Evolutionary conservation across 805 yeast species (phyloP), one percentile per base, ranked within the genome.

Genomic region (Starmerella apicola): DNA sequence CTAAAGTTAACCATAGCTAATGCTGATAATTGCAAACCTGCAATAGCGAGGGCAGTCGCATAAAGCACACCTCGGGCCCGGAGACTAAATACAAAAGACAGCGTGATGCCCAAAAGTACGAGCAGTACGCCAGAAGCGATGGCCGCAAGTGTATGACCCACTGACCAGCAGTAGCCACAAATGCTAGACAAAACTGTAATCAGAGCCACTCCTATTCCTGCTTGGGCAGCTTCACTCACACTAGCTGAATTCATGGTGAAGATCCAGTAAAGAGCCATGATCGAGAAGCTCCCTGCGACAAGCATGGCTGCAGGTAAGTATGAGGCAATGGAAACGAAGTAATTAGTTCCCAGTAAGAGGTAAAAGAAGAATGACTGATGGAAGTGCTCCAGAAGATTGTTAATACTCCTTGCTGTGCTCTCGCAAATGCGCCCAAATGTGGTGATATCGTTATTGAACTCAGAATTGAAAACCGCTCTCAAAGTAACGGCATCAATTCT

Each of bases 291-390:
- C 3, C 72, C 68, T 1, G 91, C 80, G 4, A 81, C 60, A 5
- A 81, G 62, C 35, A 79, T 77, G 0, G 93, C 94, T 3, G 88
- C 67, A 1, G 97, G 97, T 37, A 91, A 63, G 56, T 88, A 91
- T 16, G 93, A 83, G 3, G 95, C 96, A 47, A 91, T 86, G 4
- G 95, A 83, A 15, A 91, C 94, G 63, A 91, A 91, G 42, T 70
- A 59, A 41, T 69, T 64, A 19, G 96, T 93, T 0, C 83, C 72
- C 36, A 91, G 60, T 61, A 91, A 58, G 49, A 88, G 67, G 62
- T 88, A 91, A 56, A 86, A 91, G 66, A 91, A 91, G 54, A 85
- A 91, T 1, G 95, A 83, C 61, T 91, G 99, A 60, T 91, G 99
- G 61, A 88, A 88, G 57, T 88, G 93, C 58, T 91, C 99, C 28